Percentiles rank a stretch among this genome's conserved stretches.
These are phyloP conservation scores for Nicotiana tomentosiformis DNA, from an alignment of 257 asterid species.

Conservation along the genomic window DNA sequence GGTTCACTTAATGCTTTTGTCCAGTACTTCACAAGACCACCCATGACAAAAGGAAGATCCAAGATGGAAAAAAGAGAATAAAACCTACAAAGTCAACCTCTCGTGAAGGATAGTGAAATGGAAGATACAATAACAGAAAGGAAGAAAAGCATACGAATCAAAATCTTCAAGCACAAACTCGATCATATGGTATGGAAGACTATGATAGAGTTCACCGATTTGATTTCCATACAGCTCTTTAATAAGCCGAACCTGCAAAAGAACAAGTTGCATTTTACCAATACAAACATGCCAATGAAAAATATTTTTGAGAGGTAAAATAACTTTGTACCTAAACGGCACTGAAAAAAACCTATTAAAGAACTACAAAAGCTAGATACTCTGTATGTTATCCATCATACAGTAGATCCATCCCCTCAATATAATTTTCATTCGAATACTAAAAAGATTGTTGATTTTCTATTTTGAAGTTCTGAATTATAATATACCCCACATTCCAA, in stretches of 20 bases:
- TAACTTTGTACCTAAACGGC: neutral
- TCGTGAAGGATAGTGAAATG: neutral
- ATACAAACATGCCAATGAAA: neutral
- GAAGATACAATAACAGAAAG: constrained; percentile 14
- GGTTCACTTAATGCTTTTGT: neutral
- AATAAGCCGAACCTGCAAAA: constrained; percentile 79
- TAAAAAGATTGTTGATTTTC: neutral
- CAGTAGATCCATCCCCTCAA: neutral
- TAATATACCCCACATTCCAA: neutral
- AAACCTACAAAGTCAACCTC: neutral
- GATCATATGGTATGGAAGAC: constrained; percentile 83
- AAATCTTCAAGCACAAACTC: constrained; percentile 71
- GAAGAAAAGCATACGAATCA: constrained; percentile 57
- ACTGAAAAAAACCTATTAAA: neutral
- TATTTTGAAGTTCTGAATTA: neutral
- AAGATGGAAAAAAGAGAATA: neutral
- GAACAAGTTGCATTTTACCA: constrained; percentile 17
- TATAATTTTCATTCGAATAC: neutral
- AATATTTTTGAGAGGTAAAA: neutral
- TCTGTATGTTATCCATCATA: neutral
- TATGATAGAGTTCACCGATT: constrained; percentile 78
- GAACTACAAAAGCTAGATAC: neutral
- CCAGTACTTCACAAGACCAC: neutral
- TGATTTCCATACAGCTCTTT: constrained; percentile 98
- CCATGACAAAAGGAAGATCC: neutral